Conservation (phyloP, 108 stramenopile species). For the Aureococcus anophagefferens region DNA sequence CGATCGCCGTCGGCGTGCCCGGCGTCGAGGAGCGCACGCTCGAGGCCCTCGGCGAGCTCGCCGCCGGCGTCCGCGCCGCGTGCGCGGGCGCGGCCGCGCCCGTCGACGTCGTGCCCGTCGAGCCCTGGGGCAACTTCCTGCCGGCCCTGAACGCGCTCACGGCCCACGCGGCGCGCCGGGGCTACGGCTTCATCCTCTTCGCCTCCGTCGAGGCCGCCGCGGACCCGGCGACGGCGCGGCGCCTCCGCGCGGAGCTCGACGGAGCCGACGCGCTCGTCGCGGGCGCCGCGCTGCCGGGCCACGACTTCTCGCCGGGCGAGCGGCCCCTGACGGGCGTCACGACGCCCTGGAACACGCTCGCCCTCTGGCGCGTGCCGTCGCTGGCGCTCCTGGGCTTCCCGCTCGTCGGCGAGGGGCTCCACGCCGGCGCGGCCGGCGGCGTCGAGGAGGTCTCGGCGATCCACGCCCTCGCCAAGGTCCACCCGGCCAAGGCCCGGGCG, state of each 20-base stretch:
- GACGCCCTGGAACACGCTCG: constrained; percentile 86
- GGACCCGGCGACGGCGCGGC: constrained; percentile 16
- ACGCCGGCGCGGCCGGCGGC: constrained; percentile 28
- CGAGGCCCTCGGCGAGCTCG: too few species aligned
- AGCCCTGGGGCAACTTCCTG: constrained; percentile 83
- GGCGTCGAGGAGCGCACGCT: too few species aligned
- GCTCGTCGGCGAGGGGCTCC: constrained; percentile 59
- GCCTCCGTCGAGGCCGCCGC: constrained; percentile 65
- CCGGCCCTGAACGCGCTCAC: constrained; percentile 78
- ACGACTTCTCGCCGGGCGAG: constrained; percentile 34
- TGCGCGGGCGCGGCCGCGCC: background rate
- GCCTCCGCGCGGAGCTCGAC: too few species aligned
- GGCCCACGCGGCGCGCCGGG: constrained; percentile 27
- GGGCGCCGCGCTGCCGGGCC: constrained; percentile 73
- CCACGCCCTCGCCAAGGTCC: background rate
- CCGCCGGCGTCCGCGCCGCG: background rate
- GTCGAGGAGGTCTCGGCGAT: background rate
- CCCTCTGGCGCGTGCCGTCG: constrained; percentile 64
- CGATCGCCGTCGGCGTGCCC: background rate
- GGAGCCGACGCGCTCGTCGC: constrained; percentile 47
- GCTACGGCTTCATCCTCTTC: constrained; percentile 34
- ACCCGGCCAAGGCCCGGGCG: constrained; percentile 15
- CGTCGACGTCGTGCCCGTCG: constrained; percentile 56
- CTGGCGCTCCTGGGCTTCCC: constrained; percentile 71
- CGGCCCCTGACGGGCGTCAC: constrained; percentile 56